phyloP scores from a whole-genome alignment of 805 yeast species.

The Maudiozyma bulderi region DNA sequence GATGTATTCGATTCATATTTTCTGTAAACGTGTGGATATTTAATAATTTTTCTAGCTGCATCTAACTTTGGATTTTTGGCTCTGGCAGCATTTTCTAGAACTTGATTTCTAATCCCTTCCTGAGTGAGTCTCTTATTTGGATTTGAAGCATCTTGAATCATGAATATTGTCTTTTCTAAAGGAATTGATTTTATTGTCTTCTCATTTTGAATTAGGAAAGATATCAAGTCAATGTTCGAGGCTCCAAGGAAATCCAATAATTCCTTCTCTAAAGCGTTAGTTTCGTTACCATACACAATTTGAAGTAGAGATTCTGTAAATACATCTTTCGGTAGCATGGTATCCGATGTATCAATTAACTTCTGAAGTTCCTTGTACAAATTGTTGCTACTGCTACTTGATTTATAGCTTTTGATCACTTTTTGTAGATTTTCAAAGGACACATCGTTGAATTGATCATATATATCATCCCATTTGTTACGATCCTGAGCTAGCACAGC shows the following conservation, averaged over 20 bases:
- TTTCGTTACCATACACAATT: constrained; percentile 30
- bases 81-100: constrained; percentile 38
- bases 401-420: constrained; percentile 11
- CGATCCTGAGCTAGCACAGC: constrained; percentile 31
- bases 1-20: constrained; percentile 48
- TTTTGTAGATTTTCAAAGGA: constrained; percentile 18
- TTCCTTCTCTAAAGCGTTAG: constrained; percentile 57
- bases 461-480: constrained; percentile 31
- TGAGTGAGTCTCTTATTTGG: constrained; percentile 36
- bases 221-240: constrained; percentile 74
- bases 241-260: constrained; percentile 77
- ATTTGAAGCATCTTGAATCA: constrained; percentile 13
- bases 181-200: constrained; percentile 9
- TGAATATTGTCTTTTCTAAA: constrained; percentile 12
- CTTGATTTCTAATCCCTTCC: constrained; percentile 46
- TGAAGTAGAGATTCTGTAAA: constrained; percentile 23
- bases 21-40: constrained; percentile 83
- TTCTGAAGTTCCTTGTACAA: constrained; percentile 13
- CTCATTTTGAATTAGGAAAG: constrained; percentile 28
- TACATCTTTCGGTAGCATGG: constrained; percentile 29
- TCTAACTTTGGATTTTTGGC: constrained; percentile 42
- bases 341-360: constrained; percentile 9
- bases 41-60: constrained; percentile 37
- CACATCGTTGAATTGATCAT: constrained; percentile 28
- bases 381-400: constrained; percentile 5